Base-by-base conservation (phyloP, 805 yeast genomes). In the Barnettozyma wickerhamii region DNA sequence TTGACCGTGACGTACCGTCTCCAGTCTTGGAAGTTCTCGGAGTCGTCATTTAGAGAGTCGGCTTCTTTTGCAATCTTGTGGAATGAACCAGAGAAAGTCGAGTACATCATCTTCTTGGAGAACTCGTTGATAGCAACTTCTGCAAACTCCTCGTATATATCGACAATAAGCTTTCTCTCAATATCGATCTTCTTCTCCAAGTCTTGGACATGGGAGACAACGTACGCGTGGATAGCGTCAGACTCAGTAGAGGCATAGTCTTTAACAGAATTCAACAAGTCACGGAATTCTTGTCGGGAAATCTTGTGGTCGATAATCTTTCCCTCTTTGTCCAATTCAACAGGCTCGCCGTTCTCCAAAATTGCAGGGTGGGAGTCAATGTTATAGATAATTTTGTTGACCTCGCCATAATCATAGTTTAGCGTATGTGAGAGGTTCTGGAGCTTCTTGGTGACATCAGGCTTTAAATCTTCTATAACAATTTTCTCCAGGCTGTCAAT, bases 81-180 rank as follows among this genome's bases (percentile, higher is more conserved):
- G 35, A 54, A 52, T 35, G 46, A 44, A 4, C 45, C 41, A 7
- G 55, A 47, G 32, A 45, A 54, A 10, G 53, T 50, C 1, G 60
- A 54, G 17, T 65, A 63, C 38, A 79, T 72, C 54, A 84, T 69
- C 43, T 77, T 72, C 38, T 74, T 73, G 7, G 84, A 74, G 63
- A 81, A 83, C 49, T 82, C 87, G 49, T 65, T 71, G 40, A 83
- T 69, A 21, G 84, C 70, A 6, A 77, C 73, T 40, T 83, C 89
- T 6, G 82, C 79, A 68, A 84, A 84, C 46, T 84, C 84, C 58
- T 84, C 90, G 55, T 80, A 72, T 0, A 81, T 71, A 47, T 84
- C 90, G 39, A 83, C 69, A 28, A 81, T 71, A 17, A 64, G 57
- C 17, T 63, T 56, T 52, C 75, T 69, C 26, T 67, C 59, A 2